Evolutionary conservation across 2,329 filamentous ascomycete genomes (phyloP).

Genomic region (Cercospora zeae-maydis): DNA sequence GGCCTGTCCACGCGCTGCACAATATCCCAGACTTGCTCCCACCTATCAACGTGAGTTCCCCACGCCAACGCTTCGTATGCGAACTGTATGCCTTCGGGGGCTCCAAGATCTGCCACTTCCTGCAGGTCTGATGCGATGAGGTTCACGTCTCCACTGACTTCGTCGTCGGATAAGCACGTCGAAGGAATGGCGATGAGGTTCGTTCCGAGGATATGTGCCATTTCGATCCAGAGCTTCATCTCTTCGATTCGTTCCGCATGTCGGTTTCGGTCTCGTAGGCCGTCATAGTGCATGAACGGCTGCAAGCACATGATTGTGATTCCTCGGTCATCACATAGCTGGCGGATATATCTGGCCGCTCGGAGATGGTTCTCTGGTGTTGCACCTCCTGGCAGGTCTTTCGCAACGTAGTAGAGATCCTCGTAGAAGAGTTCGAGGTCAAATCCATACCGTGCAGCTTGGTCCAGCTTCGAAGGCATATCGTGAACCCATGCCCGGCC

Average conservation of each 20-base stretch:
- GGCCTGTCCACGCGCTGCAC: constrained; percentile 60
- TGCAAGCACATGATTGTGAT: constrained; percentile 66
- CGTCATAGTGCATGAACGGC: constrained; percentile 76
- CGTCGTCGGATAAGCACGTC: constrained; percentile 58
- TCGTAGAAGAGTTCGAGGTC: constrained; percentile 77
- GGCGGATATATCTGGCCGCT: constrained; percentile 57
- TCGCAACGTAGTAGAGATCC: constrained; percentile 63
- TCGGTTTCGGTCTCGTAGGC: constrained; percentile 59
- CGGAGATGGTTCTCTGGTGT: constrained; percentile 49
- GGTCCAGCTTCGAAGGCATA: constrained; percentile 63
- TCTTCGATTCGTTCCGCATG: constrained; percentile 59
- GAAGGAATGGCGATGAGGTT: constrained; percentile 73
- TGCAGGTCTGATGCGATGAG: constrained; percentile 61
- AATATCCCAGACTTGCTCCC: constrained; percentile 69
- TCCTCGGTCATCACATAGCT: constrained; percentile 54
- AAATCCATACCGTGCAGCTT: constrained; percentile 63
- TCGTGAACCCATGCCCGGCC: constrained; percentile 69
- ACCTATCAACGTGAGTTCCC: constrained; percentile 66
- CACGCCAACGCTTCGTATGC: constrained; percentile 72
- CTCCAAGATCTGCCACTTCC: constrained; percentile 65
- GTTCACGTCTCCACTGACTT: constrained; percentile 52
- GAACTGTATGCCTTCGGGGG: constrained; percentile 58
- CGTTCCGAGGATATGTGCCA: constrained; percentile 62
- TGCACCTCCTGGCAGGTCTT: constrained; percentile 43
- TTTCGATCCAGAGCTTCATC: constrained; percentile 65